phyloP scores from a whole-genome alignment of 148 eudicot genomes.

The Talinum fruticosum region DNA sequence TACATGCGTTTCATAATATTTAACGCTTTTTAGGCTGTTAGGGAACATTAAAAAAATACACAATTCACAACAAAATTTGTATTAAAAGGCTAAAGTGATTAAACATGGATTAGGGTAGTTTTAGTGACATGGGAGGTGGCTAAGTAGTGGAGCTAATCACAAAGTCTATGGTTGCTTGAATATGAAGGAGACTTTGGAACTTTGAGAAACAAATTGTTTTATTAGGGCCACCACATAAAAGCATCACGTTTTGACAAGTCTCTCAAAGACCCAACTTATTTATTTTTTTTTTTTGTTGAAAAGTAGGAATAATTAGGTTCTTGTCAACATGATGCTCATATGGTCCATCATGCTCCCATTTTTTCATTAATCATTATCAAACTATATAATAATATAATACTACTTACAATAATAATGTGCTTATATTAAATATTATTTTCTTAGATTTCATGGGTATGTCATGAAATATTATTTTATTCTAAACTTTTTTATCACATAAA shows the following conservation, averaged over 20 bases:
- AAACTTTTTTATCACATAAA: too few species aligned
- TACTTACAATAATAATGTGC: too few species aligned
- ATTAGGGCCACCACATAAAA: too few species aligned
- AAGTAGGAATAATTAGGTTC: conserved; percentile 1
- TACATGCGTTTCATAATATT: too few species aligned
- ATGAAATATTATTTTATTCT: conserved; percentile 1
- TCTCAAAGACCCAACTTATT: not conserved
- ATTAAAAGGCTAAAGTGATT: too few species aligned
- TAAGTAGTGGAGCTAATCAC: not conserved
- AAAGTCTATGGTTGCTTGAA: conserved; percentile 15
- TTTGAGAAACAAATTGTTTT: not conserved
- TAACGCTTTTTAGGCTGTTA: too few species aligned
- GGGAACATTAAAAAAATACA: too few species aligned
- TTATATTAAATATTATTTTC: not conserved
- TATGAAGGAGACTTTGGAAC: conserved; percentile 11
- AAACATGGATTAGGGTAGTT: too few species aligned
- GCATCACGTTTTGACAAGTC: not conserved
- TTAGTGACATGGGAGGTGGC: too few species aligned
- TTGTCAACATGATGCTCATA: conserved; percentile 3
- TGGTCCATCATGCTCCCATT: not conserved
- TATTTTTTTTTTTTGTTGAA: not conserved
- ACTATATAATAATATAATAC: not conserved
- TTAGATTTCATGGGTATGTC: conserved; percentile 10
- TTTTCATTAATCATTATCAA: not conserved
- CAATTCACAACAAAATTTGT: too few species aligned